phyloP scores from a whole-genome alignment of 148 eudicot species.

The Rhododendron vialii region DNA sequence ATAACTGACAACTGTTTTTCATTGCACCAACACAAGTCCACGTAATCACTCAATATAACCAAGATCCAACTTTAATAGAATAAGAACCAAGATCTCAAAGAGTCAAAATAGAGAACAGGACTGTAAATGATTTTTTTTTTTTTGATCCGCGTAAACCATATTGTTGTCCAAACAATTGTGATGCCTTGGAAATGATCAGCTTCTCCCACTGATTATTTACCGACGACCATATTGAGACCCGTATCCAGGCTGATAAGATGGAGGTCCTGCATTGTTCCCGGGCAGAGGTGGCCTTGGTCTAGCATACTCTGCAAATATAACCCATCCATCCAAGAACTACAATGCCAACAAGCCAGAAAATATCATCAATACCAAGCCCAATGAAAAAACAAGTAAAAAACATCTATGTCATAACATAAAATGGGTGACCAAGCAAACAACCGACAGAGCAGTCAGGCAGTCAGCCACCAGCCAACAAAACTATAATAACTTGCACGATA shows the following conservation, averaged over 20 bases:
- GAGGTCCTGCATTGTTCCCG: conserved; percentile 21
- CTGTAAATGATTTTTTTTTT: background rate
- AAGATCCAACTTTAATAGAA: background rate
- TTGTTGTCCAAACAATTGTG: conserved; percentile 1
- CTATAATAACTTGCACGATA: background rate
- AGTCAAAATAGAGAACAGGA: background rate
- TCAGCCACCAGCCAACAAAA: too few species aligned
- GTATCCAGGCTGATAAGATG: background rate
- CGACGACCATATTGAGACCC: conserved; percentile 16
- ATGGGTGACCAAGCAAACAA: background rate
- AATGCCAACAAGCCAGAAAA: background rate
- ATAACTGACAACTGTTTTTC: background rate
- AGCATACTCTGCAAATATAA: conserved; percentile 83
- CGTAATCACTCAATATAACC: background rate
- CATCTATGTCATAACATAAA: background rate
- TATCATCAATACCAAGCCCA: background rate
- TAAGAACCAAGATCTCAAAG: background rate
- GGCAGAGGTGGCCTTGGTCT: conserved; percentile 42
- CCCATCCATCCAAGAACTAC: conserved; percentile 93
- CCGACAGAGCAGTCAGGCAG: background rate
- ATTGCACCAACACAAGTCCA: background rate
- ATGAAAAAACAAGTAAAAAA: background rate
- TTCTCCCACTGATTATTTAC: background rate
- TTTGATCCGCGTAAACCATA: background rate
- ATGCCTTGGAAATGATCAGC: background rate